These are phyloP conservation scores for Monosporascus cannonballus DNA, from an alignment of 2,329 filamentous ascomycete species.

Conservation along the genomic window DNA sequence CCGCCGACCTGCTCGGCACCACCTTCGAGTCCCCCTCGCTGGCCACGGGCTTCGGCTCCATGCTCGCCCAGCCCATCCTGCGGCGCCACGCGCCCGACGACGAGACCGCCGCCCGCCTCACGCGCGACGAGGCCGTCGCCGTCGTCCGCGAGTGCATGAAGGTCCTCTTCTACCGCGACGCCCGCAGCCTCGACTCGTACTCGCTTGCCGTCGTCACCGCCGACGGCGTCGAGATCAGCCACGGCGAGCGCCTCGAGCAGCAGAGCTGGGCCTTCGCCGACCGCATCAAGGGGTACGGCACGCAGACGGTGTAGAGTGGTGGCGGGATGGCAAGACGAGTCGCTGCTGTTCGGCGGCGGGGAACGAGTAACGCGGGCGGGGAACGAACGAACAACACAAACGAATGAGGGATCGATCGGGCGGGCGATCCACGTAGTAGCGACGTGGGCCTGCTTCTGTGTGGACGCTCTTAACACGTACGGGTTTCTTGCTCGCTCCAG, in stretches of 20 bases:
- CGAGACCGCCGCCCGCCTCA: constrained; percentile 63
- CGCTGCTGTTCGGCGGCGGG: too few relatives aligned
- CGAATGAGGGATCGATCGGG: too few relatives aligned
- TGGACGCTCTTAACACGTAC: too few relatives aligned
- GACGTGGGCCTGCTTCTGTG: too few relatives aligned
- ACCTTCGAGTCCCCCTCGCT: constrained; percentile 84
- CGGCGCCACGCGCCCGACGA: constrained; percentile 80
- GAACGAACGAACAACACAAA: too few relatives aligned
- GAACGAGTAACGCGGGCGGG: too few relatives aligned
- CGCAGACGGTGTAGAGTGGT: constrained; percentile 57
- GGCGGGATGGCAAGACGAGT: not conserved
- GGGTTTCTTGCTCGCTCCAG: too few relatives aligned
- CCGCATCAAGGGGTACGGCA: constrained; percentile 89
- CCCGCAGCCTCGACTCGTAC: constrained; percentile 85
- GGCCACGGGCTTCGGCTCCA: constrained; percentile 88
- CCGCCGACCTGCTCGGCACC: constrained; percentile 85
- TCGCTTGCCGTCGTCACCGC: constrained; percentile 86
- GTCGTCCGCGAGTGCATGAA: constrained; percentile 94
- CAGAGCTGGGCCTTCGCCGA: constrained; percentile 99
- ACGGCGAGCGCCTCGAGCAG: constrained; percentile 81
- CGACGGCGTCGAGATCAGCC: constrained; percentile 78
- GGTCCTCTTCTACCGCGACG: constrained; percentile 95
- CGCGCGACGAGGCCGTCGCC: constrained; percentile 70
- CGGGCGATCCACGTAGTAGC: too few relatives aligned
- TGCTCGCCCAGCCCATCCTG: constrained; percentile 89